phyloP scores from a whole-genome alignment of 2,329 filamentous ascomycete species.

The Fusarium sp. region DNA sequence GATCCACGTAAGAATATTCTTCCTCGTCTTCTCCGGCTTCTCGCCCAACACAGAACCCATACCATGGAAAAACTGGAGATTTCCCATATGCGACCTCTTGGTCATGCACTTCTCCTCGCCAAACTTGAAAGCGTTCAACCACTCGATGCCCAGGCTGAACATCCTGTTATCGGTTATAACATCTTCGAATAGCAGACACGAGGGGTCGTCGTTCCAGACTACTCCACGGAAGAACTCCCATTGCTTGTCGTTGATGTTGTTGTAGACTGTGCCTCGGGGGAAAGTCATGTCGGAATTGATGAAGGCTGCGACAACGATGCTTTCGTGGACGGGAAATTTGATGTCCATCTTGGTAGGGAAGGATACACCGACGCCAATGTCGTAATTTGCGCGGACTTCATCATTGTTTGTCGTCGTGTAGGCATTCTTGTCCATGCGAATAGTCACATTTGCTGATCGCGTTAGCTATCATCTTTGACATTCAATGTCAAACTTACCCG shows the following conservation, averaged over 20 bases:
- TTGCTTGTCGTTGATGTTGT: slow-evolving; percentile 32
- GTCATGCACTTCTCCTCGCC: slow-evolving; percentile 30
- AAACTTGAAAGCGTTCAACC: slow-evolving; percentile 26
- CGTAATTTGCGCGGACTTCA: slow-evolving; percentile 11
- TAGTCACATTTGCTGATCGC: slow-evolving; percentile 10
- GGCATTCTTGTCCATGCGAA: not conserved
- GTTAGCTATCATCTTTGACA: not conserved
- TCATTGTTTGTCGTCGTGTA: not conserved
- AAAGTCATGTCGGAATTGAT: slow-evolving; percentile 29
- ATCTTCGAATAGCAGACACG: slow-evolving; percentile 28
- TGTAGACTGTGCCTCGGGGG: slow-evolving; percentile 30
- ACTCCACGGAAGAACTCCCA: slow-evolving; percentile 34
- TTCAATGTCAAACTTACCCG: not conserved
- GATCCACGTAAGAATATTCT: slow-evolving; percentile 20
- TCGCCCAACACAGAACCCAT: slow-evolving; percentile 26
- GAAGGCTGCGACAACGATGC: slow-evolving; percentile 24
- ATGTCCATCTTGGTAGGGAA: slow-evolving; percentile 24
- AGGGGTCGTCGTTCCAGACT: slow-evolving; percentile 36
- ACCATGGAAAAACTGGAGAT: slow-evolving; percentile 34
- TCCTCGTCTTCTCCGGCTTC: slow-evolving; percentile 18
- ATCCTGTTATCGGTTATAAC: slow-evolving; percentile 15
- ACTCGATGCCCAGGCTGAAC: slow-evolving; percentile 21
- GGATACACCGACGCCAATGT: slow-evolving; percentile 18
- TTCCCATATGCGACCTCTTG: slow-evolving; percentile 28
- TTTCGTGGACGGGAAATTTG: slow-evolving; percentile 29